Evolutionary conservation across 2,329 filamentous ascomycete genomes (phyloP).

Genomic region (Monosporascus sp.): DNA sequence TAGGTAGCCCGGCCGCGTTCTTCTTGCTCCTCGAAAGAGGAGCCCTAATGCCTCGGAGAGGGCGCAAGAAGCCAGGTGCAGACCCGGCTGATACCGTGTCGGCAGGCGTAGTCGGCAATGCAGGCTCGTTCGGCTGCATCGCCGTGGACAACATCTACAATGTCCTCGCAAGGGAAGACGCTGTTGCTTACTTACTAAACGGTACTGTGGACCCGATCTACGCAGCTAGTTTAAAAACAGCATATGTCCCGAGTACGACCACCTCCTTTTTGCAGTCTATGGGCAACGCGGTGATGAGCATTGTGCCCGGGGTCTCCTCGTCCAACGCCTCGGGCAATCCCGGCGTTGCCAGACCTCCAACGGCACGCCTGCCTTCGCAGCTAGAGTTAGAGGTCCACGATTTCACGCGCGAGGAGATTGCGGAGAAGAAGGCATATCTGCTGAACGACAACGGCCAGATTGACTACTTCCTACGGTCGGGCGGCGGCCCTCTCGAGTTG

Average conservation of each 20-base stretch:
- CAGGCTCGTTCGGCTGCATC: slow-evolving; percentile 79
- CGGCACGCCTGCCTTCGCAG: slow-evolving; percentile 51
- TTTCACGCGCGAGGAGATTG: slow-evolving; percentile 86
- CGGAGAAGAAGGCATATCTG: slow-evolving; percentile 79
- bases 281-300: slow-evolving; percentile 55
- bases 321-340: slow-evolving; percentile 25
- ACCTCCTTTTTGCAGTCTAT: slow-evolving; percentile 61
- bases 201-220: slow-evolving; percentile 81
- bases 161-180: slow-evolving; percentile 64
- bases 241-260: slow-evolving; percentile 70
- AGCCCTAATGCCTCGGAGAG: slow-evolving; percentile 67
- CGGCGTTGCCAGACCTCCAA: slow-evolving; percentile 29
- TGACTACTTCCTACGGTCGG: slow-evolving; percentile 80
- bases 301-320: slow-evolving; percentile 48
- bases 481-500: slow-evolving; percentile 83
- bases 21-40: slow-evolving; percentile 81
- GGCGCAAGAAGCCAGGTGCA: slow-evolving; percentile 69
- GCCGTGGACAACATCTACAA: slow-evolving; percentile 97
- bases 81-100: slow-evolving; percentile 56
- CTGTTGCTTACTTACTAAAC: slow-evolving; percentile 89
- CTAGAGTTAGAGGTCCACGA: slow-evolving; percentile 95
- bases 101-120: slow-evolving; percentile 64
- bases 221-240: slow-evolving; percentile 68
- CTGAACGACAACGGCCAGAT: slow-evolving; percentile 97
- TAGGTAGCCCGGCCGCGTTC: slow-evolving; percentile 86